Evolutionary conservation across 805 yeast genomes (phyloP).

Genomic region (Schwanniomyces polymorphus): DNA sequence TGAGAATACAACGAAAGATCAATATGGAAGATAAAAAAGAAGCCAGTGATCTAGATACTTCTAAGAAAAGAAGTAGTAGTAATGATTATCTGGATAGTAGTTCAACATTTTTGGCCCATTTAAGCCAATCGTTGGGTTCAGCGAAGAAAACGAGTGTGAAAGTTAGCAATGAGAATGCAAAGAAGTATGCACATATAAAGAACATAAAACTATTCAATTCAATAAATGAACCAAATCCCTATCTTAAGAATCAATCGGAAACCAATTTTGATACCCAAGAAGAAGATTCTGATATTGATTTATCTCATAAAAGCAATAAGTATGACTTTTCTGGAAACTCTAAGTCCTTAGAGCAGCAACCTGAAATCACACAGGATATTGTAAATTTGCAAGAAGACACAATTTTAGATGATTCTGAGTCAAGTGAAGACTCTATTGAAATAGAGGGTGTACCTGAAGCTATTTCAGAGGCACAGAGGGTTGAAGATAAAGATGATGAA

Average conservation of each 20-base stretch:
- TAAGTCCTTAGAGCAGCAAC: neutral
- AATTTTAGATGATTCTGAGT: neutral
- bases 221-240: constrained; percentile 4
- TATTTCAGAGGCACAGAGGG: neutral
- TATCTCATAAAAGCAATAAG: neutral
- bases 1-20: constrained; percentile 11
- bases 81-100: neutral
- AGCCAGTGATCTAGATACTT: neutral
- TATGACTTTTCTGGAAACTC: neutral
- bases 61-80: neutral
- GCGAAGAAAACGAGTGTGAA: neutral
- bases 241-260: neutral
- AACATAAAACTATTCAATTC: constrained; percentile 3
- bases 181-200: neutral
- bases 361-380: neutral
- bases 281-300: neutral
- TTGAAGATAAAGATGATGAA: neutral
- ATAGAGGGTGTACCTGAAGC: neutral
- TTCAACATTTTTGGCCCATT: neutral
- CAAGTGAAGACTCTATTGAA: neutral
- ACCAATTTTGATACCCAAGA: neutral
- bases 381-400: neutral
- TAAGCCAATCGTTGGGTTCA: neutral
- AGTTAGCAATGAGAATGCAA: neutral
- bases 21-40: constrained; percentile 5